A percentile compares a stretch with the other conserved stretches of the same genome.
These are phyloP conservation scores for Cladophialophora bantiana DNA, from an alignment of 2,329 filamentous ascomycete genomes.

Conservation along the genomic window DNA sequence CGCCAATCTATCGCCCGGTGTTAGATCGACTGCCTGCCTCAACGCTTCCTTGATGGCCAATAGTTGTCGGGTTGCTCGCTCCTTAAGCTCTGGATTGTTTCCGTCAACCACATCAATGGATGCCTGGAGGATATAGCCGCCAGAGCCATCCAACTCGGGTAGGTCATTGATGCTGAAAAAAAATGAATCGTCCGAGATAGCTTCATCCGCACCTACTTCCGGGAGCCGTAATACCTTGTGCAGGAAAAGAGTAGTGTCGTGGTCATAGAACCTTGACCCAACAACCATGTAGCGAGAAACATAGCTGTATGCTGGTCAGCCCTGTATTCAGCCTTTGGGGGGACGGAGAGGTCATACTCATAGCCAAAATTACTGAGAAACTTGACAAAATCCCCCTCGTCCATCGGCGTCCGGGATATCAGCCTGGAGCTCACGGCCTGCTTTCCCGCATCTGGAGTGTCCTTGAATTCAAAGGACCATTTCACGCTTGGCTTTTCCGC, in stretches of 20 bases:
- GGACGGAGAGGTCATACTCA: constrained; percentile 50
- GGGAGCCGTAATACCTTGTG: constrained; percentile 61
- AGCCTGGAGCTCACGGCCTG: constrained; percentile 62
- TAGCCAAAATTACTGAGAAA: constrained; percentile 63
- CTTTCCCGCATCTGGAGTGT: constrained; percentile 59
- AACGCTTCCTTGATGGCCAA: constrained; percentile 62
- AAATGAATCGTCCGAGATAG: constrained; percentile 43
- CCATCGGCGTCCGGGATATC: constrained; percentile 57
- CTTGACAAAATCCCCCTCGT: constrained; percentile 57
- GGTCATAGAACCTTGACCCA: constrained; percentile 64
- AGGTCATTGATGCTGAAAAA: constrained; percentile 51
- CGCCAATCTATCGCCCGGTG: constrained; percentile 64
- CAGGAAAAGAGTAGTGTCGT: constrained; percentile 64
- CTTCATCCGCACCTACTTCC: constrained; percentile 43
- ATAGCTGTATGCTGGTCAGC: constrained; percentile 51
- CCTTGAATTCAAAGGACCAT: constrained; percentile 57
- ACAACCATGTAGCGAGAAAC: constrained; percentile 64
- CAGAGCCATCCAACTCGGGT: constrained; percentile 61
- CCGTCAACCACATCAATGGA: constrained; percentile 62
- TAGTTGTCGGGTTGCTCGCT: constrained; percentile 62
- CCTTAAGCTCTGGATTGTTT: constrained; percentile 61
- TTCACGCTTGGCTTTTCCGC: constrained; percentile 20
- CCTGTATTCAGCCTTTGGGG: constrained; percentile 2
- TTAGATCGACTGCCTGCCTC: constrained; percentile 63
- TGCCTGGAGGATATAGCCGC: constrained; percentile 65